phyloP scores from a whole-genome alignment of 441 rosid genomes.

The Manihot esculenta region DNA sequence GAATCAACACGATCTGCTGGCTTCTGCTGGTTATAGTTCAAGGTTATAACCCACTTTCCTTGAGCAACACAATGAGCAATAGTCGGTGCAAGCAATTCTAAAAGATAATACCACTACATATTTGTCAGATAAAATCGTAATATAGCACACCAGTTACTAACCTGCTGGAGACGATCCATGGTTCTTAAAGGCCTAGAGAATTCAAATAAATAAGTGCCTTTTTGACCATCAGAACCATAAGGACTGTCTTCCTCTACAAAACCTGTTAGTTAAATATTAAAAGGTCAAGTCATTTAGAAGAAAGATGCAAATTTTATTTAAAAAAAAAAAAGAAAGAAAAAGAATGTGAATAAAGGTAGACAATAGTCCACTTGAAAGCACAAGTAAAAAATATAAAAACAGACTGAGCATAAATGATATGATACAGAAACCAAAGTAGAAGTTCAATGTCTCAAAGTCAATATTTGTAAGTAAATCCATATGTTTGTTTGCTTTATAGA shows the following conservation, averaged over 20 bases:
- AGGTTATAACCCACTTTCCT: not conserved
- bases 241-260: constrained; percentile 90
- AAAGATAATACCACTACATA: no score
- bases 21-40: not conserved
- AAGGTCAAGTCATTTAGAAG: not conserved
- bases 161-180: constrained; percentile 89
- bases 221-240: constrained; percentile 56
- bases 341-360: no score
- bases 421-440: constrained; percentile 16
- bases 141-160: constrained; percentile 32
- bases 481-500: not conserved
- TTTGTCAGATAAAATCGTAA: not conserved
- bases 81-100: not conserved
- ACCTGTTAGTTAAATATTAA: constrained; percentile 40
- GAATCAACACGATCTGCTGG: not conserved
- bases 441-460: not conserved
- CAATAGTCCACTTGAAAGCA: not conserved
- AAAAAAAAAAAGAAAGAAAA: no score
- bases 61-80: not conserved
- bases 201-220: constrained; percentile 84
- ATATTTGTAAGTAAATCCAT: not conserved
- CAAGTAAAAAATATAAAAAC: not conserved
- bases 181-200: constrained; percentile 92
- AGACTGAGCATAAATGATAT: not conserved
- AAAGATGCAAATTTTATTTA: not conserved